These are phyloP conservation scores for Pestalotiopsis sp. DNA, from an alignment of 2,329 filamentous ascomycete genomes.

Conservation along the genomic window DNA sequence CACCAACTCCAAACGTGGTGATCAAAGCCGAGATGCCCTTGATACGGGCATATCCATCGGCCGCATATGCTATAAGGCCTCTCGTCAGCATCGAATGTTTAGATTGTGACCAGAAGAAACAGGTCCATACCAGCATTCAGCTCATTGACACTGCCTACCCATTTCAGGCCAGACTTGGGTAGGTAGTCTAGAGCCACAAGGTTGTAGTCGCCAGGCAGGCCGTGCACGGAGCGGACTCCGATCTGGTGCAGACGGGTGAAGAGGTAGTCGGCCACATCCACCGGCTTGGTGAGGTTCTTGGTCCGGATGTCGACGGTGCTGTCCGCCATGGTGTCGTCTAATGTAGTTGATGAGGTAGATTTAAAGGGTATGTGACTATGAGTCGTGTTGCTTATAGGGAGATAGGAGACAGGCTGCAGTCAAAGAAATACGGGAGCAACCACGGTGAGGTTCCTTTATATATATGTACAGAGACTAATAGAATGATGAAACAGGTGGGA, in stretches of 20 bases:
- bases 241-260: slow-evolving; percentile 66
- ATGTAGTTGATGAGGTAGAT: background rate
- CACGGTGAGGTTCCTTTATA: background rate
- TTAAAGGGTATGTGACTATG: background rate
- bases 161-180: slow-evolving; percentile 58
- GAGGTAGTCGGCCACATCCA: slow-evolving; percentile 69
- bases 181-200: slow-evolving; percentile 70
- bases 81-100: background rate
- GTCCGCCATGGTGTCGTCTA: background rate
- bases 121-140: slow-evolving; percentile 66
- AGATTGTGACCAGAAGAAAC: background rate
- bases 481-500: background rate
- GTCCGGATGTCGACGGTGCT: slow-evolving; percentile 41
- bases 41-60: slow-evolving; percentile 78
- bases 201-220: slow-evolving; percentile 76
- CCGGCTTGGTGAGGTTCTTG: slow-evolving; percentile 47
- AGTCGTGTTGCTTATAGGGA: background rate
- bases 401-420: background rate
- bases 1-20: slow-evolving; percentile 77
- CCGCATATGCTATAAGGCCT: slow-evolving; percentile 63
- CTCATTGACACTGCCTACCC: slow-evolving; percentile 73
- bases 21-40: slow-evolving; percentile 71
- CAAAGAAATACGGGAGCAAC: background rate
- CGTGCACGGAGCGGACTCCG: slow-evolving; percentile 67
- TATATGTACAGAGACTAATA: background rate